These are phyloP conservation scores for Fusarium pseudoanthophilum DNA, from an alignment of 2,329 filamentous ascomycete species.

Conservation along the genomic window DNA sequence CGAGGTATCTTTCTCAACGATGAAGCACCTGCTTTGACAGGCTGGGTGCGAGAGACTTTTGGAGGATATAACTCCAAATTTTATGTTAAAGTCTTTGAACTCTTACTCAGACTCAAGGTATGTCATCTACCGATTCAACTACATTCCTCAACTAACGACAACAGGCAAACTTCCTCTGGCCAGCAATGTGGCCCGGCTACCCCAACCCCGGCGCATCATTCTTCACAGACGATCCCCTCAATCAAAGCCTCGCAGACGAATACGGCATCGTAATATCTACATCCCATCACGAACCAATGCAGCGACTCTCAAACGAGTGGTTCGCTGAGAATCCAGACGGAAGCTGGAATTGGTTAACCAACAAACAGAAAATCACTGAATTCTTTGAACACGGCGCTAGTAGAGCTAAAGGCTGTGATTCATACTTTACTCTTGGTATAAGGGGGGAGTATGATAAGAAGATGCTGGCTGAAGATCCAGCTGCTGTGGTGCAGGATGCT, in stretches of 20 bases:
- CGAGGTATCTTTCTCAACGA: slow-evolving; percentile 73
- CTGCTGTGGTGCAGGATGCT: slow-evolving; percentile 19
- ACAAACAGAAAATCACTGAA: slow-evolving; percentile 22
- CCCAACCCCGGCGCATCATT: slow-evolving; percentile 65
- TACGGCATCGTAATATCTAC: slow-evolving; percentile 32
- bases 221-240: slow-evolving; percentile 69
- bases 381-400: slow-evolving; percentile 29
- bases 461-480: slow-evolving; percentile 20
- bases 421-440: slow-evolving; percentile 31
- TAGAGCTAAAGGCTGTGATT: slow-evolving; percentile 8
- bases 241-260: slow-evolving; percentile 65
- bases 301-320: slow-evolving; percentile 34
- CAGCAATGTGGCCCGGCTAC: slow-evolving; percentile 69
- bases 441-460: slow-evolving; percentile 32
- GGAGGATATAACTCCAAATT: slow-evolving; percentile 66
- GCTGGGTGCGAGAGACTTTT: slow-evolving; percentile 64
- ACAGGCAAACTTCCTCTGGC: slow-evolving; percentile 73
- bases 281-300: slow-evolving; percentile 33
- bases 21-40: slow-evolving; percentile 57
- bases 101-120: slow-evolving; percentile 49
- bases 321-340: slow-evolving; percentile 16
- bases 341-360: slow-evolving; percentile 27
- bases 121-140: accelerated
- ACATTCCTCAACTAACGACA: no score
- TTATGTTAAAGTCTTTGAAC: slow-evolving; percentile 71